Evolutionary conservation across 192 early-diverging fungal genomes (phyloP), one percentile per base, ranked within the genome.

Genomic region (Mortierella antarctica): DNA sequence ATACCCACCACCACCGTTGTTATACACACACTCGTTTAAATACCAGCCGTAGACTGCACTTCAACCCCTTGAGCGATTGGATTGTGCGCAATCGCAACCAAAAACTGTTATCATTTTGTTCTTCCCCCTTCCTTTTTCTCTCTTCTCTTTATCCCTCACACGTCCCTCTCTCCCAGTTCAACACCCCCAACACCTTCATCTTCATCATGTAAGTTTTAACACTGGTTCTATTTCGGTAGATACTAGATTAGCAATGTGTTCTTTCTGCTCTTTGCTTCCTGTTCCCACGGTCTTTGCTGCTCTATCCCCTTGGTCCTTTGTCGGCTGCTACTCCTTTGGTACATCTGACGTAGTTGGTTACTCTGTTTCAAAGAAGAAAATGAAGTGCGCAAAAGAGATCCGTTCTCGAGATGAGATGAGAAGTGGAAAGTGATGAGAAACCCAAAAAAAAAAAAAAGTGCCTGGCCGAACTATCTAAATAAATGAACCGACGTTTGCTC

Each of bases 171-270:
- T 62, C 20, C 20, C 61, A 17, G 31, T 31, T 42, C 58, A 31
- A 7, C 5, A 1, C 13, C 53, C 53, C 42, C 23, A 50, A 51
- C 39, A 5, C 41, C 13, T 39, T 39, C 61, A 45, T 56, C 21
- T 57, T 72, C 41, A 72, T 64, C 60, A 72, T 72, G 68, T 70
- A 70, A 70, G 68, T 48, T 61, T 41, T 60, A 5, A 5, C 15
- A 44, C 17, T 64, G 11, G 45, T n/a, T 21, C 41, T 53, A 15
- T 17, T 47, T 40, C 13, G 45, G 7, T 5, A 9, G 49, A 8
- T 40, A 39, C 12, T 44, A 6, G 11, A 21, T 7, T 23, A 4
- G 17, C 39, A 15, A 14, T 59, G 12, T 41, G 15, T n/a, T 9
- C n/a, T 21, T 18, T 62, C 12, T 12, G 6, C 17, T 48, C 1